These are phyloP conservation scores for Pseudozyma pruni DNA, from an alignment of 1,284 basidiomycete genomes.

Conservation along the genomic window DNA sequence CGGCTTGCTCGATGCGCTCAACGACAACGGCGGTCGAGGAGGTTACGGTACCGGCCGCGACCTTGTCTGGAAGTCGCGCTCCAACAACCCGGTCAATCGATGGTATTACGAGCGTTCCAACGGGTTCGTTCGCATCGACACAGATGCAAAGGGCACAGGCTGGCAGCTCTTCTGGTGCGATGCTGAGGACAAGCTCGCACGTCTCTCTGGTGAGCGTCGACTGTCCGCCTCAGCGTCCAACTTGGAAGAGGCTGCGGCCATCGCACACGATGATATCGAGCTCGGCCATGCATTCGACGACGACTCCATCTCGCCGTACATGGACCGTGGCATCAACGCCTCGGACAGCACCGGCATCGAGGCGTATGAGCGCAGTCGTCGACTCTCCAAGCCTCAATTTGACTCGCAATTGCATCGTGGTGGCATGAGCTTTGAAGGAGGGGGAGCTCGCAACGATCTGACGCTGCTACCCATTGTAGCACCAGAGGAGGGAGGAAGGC, in stretches of 20 bases:
- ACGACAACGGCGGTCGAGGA: conserved; percentile 84
- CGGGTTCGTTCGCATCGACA: conserved; percentile 81
- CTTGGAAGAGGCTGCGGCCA: conserved; percentile 37
- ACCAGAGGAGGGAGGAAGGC: conserved; percentile 81
- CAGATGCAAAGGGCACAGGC: conserved; percentile 37
- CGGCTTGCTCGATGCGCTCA: conserved; percentile 90
- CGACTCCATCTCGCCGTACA: conserved; percentile 7
- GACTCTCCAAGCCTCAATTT: conserved; percentile 63
- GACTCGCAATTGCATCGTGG: conserved; percentile 42
- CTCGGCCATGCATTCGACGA: conserved; percentile 22
- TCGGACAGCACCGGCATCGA: conserved; percentile 25
- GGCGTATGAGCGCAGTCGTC: conserved; percentile 35
- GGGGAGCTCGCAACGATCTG: conserved; percentile 46
- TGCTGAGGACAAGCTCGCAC: conserved; percentile 78
- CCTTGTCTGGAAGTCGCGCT: conserved; percentile 91
- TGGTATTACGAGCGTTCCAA: conserved; percentile 98
- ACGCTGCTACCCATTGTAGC: conserved; percentile 77
- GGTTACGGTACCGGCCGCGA: conserved; percentile 91
- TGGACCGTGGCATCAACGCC: not conserved
- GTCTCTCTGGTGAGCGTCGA: conserved; percentile 55
- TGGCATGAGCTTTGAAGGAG: conserved; percentile 62
- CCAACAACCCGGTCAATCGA: conserved; percentile 95
- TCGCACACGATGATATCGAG: conserved; percentile 40
- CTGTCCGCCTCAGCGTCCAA: conserved; percentile 35
- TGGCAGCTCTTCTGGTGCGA: conserved; percentile 99